A percentile compares a stretch with the other conserved stretches of the same genome.
These are phyloP conservation scores for Fragilaria crotonensis DNA, from an alignment of 108 stramenopile species.

Conservation along the genomic window DNA sequence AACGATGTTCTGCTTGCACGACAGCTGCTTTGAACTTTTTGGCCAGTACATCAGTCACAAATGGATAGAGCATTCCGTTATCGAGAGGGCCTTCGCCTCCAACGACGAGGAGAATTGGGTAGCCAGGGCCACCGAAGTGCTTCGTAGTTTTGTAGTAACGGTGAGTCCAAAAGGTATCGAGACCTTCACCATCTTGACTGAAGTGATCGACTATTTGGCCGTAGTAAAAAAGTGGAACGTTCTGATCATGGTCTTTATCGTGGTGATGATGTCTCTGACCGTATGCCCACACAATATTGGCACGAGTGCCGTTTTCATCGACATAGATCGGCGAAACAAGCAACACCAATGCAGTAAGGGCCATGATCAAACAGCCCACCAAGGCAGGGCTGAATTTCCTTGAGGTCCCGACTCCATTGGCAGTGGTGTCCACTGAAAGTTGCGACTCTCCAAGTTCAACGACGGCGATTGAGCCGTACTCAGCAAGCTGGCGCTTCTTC, in stretches of 20 bases:
- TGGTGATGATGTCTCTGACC: neutral
- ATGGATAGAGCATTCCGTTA: conserved; percentile 46
- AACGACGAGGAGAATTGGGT: conserved; percentile 64
- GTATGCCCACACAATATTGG: neutral
- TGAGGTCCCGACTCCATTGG: no score
- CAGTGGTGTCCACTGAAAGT: no score
- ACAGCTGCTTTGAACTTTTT: conserved; percentile 56
- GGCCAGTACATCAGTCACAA: conserved; percentile 50
- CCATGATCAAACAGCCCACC: neutral
- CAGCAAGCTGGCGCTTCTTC: no score
- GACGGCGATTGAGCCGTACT: no score
- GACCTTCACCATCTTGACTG: neutral
- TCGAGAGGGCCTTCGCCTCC: conserved; percentile 66
- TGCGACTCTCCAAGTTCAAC: no score
- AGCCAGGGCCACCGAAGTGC: conserved; percentile 59
- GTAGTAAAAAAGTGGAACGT: neutral
- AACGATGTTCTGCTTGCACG: conserved; percentile 72
- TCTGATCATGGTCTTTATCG: neutral
- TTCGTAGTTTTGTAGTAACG: conserved; percentile 45
- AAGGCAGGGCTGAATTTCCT: no score
- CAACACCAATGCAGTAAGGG: neutral
- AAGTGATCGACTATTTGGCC: neutral
- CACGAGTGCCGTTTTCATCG: neutral
- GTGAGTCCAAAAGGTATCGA: conserved; percentile 28
- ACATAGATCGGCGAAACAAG: neutral